Evolutionary conservation across 805 yeast species (phyloP), one percentile per base, ranked within the genome.

Genomic region (Pichia sporocuriosa): DNA sequence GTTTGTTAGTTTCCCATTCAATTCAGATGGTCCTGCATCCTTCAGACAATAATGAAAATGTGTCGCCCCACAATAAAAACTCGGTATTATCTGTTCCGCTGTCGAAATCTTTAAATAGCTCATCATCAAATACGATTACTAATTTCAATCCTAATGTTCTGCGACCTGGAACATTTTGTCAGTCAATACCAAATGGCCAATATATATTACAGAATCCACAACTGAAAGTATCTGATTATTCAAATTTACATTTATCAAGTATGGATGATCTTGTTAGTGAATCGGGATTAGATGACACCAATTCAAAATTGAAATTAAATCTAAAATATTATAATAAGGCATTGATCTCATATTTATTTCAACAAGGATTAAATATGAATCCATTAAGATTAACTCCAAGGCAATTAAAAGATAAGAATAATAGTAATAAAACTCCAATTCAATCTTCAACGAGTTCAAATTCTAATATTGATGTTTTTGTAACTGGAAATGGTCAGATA

Each of bases 401-500:
- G 16, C 36, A 38, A 4, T 38, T 43, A 19, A 43, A 34, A 16
- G 42, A 34, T n/a, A 43, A 34, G 22, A 27, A 31, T 25, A 13
- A 7, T 15, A 2, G 1, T 19, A 26, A 15, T n/a, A 32, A 35
- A 12, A 27, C n/a, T 17, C 46, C 42, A 4, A 27, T 40, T 29
- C 43, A 19, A 36, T 47, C 35, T 12, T 43, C 35, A 47, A 16
- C 26, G 5, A 31, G 39, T 16, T 10, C 40, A 20, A 32, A 40
- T 20, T 45, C 42, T 20, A 52, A 44, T 32, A 40, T 49, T n/a
- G 54, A 57, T 32, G 46, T 56, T 0, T 59, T 53, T 25, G 19
- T 59, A 11, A 56, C 66, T 0, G 62, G 63, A 26, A 62, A 55
- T 34, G 67, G 66, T 4, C 63, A 58, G 23, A 51, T 63, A 11